Base-by-base conservation (phyloP, 352 stramenopile genomes). In the Phytophthora sansomeana region DNA sequence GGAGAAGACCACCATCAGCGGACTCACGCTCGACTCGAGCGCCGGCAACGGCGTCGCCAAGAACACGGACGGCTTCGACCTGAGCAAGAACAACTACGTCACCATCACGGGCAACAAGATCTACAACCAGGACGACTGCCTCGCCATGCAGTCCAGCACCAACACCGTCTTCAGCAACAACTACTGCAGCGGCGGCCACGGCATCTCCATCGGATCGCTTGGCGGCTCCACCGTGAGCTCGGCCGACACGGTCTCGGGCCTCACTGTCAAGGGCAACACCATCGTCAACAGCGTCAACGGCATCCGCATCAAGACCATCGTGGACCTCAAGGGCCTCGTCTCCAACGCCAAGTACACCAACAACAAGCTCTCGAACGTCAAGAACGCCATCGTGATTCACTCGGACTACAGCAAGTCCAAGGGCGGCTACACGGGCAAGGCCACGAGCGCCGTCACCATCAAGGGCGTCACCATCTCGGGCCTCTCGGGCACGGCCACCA, bases 221-320 rank as follows among this genome's bases (percentile, higher is more conserved):
- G 69, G 64, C 33, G 63, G 69, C 21, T 30, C 16, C 7, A 28
- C 43, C 5, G 41, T 74, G 6, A 48, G 65, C 35, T 39, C 43
- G 17, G 44, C 61, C 13, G 36, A 57, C 56, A 72, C 67, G n/a
- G 56, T 75, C 42, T 61, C 47, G 44, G 57, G 63, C 13, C 53
- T 78, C 39, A 66, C 57, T 2, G 58, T 77, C 7, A 44, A 46
- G 4, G 58, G 64, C 58, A 73, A 72, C 59, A 63, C 63, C 26
- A 78, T 74, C 35, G 33, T 54, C 30, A 54, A 62, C 53, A 59
- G 39, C 53, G 53, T 61, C 30, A 61, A 61, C 53, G 59, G 61
- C 62, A 56, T 74, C 38, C 69, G 70, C 46, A 78, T 78, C 65
- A 78, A 78, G 66, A 75, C 70, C 28, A 71, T 78, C 57, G 39